These are phyloP conservation scores for Amaranthus tricolor DNA, from an alignment of 179 eudicot species.

Conservation along the genomic window DNA sequence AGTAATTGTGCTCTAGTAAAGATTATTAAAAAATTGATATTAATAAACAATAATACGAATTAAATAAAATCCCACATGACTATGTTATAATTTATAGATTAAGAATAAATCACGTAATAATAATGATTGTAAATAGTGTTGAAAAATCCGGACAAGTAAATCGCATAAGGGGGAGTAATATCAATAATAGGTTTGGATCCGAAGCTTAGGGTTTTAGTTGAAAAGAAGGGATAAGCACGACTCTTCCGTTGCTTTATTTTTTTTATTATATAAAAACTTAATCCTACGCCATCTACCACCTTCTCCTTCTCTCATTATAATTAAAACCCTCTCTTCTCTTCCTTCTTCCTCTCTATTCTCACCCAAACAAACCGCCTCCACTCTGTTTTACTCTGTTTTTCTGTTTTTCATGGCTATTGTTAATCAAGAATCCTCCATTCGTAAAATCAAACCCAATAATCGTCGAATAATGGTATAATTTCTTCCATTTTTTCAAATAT, in stretches of 20 bases:
- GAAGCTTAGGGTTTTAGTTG: conserved; percentile 20
- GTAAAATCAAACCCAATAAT: conserved; percentile 70
- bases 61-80: too few species aligned
- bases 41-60: too few species aligned
- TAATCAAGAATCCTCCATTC: conserved; percentile 56
- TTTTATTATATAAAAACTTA: conserved; percentile 1
- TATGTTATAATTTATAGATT: too few species aligned
- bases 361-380: conserved; percentile 35
- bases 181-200: conserved; percentile 21
- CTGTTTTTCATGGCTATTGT: conserved; percentile 71
- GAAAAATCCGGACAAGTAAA: too few species aligned
- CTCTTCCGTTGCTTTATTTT: conserved; percentile 12
- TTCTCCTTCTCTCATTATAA: conserved; percentile 24
- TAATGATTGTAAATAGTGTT: too few species aligned
- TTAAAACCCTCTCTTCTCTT: conserved; percentile 22
- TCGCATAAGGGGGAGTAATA: too few species aligned
- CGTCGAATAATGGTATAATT: conserved; percentile 65
- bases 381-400: conserved; percentile 17
- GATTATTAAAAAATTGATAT: too few species aligned
- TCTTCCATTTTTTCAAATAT: neutral
- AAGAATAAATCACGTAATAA: too few species aligned
- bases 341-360: conserved; percentile 24
- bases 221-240: conserved; percentile 59
- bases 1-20: too few species aligned
- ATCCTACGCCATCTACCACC: conserved; percentile 32